Base-by-base conservation (phyloP, 441 rosid species). In the Populus tomentosa region DNA sequence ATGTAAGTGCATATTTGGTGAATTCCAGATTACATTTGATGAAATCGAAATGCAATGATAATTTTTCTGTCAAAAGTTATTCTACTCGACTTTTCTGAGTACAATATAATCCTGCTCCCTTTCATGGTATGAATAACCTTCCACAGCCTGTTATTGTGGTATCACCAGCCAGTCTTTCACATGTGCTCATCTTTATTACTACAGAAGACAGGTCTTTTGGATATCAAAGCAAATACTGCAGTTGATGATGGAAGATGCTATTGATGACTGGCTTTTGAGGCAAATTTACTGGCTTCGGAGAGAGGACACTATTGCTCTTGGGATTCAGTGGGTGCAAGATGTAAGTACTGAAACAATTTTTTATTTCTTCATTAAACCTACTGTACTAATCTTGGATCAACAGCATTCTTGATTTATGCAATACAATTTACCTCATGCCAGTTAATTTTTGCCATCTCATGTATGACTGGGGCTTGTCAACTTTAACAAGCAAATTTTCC, bases 171-270 rank as follows among this genome's bases (percentile, higher is more conserved):
- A 26, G 73, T 73, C 24, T 35, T 78, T 42, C 75, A 64, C 70
- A 75, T 78, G 66, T 71, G 14, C 42, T 66, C 30, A 40, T 83
- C 71, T 74, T 82, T 78, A 36, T 77, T 80, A 63, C n/a, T 78
- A 82, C 90, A 96, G 99, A 83, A 88, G 99, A 78, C 98, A 96
- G 80, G 98, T 94, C 79, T 94, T 94, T 84, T 94, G 99, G 98
- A 91, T 96, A 73, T 94, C 98, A 72, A 96, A 90, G 87, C 98
- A 96, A 84, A 94, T 96, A 81, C 81, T 94, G 71, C 99, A 96
- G 81, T 85, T 96, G 77, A 85, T 94, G 75, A 96, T 94, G 99
- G 99, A 94, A 84, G 98, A 94, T 89, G 98, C 98, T 76, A 93
- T 94, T 46, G 99, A 92, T 87, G 99, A 96, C 84, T 96, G 88